phyloP scores from a whole-genome alignment of 2,329 filamentous ascomycete genomes.

The Arthrobotrys pseudoclavata region DNA sequence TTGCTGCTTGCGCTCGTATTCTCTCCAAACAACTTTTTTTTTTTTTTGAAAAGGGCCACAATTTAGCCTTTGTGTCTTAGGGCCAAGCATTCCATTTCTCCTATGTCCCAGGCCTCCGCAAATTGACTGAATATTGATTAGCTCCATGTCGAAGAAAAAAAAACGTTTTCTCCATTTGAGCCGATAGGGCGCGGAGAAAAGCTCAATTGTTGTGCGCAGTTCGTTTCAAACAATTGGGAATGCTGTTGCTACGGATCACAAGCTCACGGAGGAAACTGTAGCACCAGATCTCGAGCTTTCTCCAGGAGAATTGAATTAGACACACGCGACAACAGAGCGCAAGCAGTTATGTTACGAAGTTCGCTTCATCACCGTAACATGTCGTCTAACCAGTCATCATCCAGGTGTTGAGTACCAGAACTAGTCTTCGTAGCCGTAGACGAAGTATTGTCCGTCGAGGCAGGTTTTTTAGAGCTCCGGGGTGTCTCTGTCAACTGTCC shows the following conservation, averaged over 20 bases:
- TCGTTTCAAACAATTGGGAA: slow-evolving; percentile 54
- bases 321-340: slow-evolving; percentile 29
- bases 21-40: neutral
- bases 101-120: slow-evolving; percentile 54
- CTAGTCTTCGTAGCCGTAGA: slow-evolving; percentile 38
- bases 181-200: slow-evolving; percentile 58
- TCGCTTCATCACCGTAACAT: slow-evolving; percentile 62
- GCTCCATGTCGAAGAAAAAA: slow-evolving; percentile 55
- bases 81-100: slow-evolving; percentile 45
- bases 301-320: slow-evolving; percentile 23
- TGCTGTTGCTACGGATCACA: slow-evolving; percentile 37
- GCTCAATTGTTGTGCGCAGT: slow-evolving; percentile 39
- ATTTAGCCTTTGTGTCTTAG: slow-evolving; percentile 60
- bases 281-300: slow-evolving; percentile 48
- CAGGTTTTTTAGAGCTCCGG: slow-evolving; percentile 40
- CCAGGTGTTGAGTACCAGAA: slow-evolving; percentile 58
- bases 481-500: slow-evolving; percentile 44
- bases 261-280: slow-evolving; percentile 47
- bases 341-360: slow-evolving; percentile 31
- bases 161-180: slow-evolving; percentile 51
- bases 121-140: slow-evolving; percentile 59
- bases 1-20: slow-evolving; percentile 38
- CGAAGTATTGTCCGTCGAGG: slow-evolving; percentile 31
- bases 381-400: slow-evolving; percentile 63
- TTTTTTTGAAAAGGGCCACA: slow-evolving; percentile 29